phyloP scores from a whole-genome alignment of 2,329 filamentous ascomycete genomes.

The Coleophoma eucalyptorum region DNA sequence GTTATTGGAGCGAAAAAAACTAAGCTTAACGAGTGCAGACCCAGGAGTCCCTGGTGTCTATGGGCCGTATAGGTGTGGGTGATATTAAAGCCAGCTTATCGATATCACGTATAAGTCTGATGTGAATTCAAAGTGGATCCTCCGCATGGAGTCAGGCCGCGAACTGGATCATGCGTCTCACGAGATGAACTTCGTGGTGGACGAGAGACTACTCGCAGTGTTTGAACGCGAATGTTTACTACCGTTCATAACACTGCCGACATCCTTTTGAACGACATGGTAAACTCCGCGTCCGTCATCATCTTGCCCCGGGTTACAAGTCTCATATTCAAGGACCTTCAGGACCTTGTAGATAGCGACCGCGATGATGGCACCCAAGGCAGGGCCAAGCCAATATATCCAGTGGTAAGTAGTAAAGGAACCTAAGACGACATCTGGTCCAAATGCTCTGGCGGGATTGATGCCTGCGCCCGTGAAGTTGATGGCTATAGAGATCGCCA shows the following conservation, averaged over 20 bases:
- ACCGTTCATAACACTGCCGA: neutral
- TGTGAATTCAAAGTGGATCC: neutral
- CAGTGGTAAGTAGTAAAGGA: slow-evolving; percentile 39
- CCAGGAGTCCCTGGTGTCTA: too few species aligned
- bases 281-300: slow-evolving; percentile 2
- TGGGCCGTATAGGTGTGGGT: too few species aligned
- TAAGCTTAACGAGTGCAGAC: too few species aligned
- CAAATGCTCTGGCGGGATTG: slow-evolving; percentile 42
- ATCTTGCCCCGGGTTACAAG: slow-evolving; percentile 47
- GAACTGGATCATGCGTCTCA: neutral
- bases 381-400: slow-evolving; percentile 47
- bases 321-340: slow-evolving; percentile 46
- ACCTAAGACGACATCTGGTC: slow-evolving; percentile 37
- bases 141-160: neutral
- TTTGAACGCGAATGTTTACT: neutral
- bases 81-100: neutral
- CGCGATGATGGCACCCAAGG: slow-evolving; percentile 42
- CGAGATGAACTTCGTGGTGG: neutral
- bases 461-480: slow-evolving; percentile 42
- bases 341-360: slow-evolving; percentile 42
- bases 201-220: neutral
- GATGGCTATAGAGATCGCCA: slow-evolving; percentile 26
- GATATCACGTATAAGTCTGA: neutral
- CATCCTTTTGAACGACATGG: neutral
- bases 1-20: neutral